Evolutionary conservation across 2,329 filamentous ascomycete species (phyloP).

Genomic region (Alternaria arbusti): DNA sequence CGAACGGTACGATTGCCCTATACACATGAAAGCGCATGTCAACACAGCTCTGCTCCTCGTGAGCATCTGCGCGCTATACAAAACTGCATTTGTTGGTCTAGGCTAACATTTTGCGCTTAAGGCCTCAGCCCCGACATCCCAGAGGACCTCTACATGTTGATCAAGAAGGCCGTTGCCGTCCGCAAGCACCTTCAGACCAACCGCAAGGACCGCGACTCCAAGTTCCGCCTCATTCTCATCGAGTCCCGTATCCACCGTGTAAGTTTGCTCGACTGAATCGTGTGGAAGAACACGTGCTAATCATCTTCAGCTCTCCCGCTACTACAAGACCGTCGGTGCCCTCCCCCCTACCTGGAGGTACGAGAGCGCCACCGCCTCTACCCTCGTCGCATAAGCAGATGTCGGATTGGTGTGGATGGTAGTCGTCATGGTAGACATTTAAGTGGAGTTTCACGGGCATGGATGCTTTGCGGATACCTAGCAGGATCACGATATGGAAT

Average conservation of each 20-base stretch:
- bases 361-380: constrained; percentile 87
- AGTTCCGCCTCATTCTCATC: constrained; percentile 99
- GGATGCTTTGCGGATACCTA: constrained; percentile 45
- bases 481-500: constrained; percentile 45
- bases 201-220: constrained; percentile 99
- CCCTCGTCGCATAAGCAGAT: constrained; percentile 51
- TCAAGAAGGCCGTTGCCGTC: constrained; percentile 95
- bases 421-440: constrained; percentile 35
- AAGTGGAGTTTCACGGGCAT: constrained; percentile 46
- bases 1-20: constrained; percentile 68
- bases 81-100: constrained; percentile 54
- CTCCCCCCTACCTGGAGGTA: constrained; percentile 96
- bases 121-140: constrained; percentile 98
- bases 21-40: constrained; percentile 51
- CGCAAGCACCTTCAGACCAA: constrained; percentile 99
- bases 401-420: constrained; percentile 30
- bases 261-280: background rate
- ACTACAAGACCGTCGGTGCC: constrained; percentile 96
- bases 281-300: background rate
- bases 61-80: constrained; percentile 70
- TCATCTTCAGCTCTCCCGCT: constrained; percentile 73
- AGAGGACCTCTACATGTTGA: constrained; percentile 99
- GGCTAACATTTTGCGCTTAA: constrained; percentile 55
- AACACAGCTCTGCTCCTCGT: constrained; percentile 39
- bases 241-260: constrained; percentile 98